These are phyloP conservation scores for Penicillium canescens DNA, from an alignment of 495 filamentous ascomycete genomes.

Conservation along the genomic window DNA sequence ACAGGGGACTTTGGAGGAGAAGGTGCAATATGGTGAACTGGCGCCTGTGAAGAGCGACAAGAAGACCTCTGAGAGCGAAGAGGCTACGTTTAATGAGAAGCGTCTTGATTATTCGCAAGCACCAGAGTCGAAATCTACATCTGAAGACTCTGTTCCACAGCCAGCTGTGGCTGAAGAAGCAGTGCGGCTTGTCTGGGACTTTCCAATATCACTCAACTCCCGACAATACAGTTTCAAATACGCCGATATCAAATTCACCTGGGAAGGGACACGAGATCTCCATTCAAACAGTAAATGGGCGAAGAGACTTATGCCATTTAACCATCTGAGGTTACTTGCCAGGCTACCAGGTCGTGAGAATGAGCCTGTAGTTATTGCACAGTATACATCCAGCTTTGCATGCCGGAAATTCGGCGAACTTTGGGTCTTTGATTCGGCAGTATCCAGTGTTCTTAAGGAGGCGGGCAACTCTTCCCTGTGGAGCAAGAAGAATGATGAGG, in stretches of 20 bases:
- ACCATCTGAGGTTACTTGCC: conserved; percentile 17
- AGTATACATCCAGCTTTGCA: conserved; percentile 6
- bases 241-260: conserved; percentile 10
- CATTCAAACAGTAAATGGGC: not conserved
- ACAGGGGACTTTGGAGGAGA: not conserved
- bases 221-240: conserved; percentile 12
- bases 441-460: conserved; percentile 9
- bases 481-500: not conserved
- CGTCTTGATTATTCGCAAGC: no score
- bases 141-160: not conserved
- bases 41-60: no score
- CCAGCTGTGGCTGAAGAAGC: conserved; percentile 10
- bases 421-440: conserved; percentile 10
- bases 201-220: conserved; percentile 3
- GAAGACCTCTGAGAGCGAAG: no score
- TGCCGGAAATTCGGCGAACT: conserved; percentile 9
- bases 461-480: not conserved
- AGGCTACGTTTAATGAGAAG: no score
- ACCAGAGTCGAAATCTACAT: no score
- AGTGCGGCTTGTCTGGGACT: conserved; percentile 8
- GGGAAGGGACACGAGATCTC: conserved; percentile 17
- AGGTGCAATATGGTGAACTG: no score
- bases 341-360: not conserved
- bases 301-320: conserved; percentile 9
- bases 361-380: not conserved